Evolutionary conservation across 768 basidiomycete genomes (phyloP), one percentile per base, ranked within the genome.

Genomic region (Lentinula sp.): DNA sequence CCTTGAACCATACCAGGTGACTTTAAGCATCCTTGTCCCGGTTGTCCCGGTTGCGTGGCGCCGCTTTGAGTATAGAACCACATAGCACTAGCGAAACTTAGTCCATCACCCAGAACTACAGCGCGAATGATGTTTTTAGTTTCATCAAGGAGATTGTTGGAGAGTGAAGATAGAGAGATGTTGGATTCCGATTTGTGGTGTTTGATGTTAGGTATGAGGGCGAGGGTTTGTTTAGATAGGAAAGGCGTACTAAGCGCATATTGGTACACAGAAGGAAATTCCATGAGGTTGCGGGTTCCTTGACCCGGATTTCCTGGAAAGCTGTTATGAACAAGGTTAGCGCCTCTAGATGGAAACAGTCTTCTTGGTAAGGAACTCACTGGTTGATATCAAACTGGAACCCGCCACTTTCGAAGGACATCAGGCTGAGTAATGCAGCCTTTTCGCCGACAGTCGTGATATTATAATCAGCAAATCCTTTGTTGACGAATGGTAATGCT

Each of bases 51-150:
- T 37, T 23, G 33, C 1, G 35, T 39, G 10, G 55, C 23, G 5
- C 55, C 55, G 46, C 64, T 65, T 39, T 55, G 57, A 48, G 45
- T 69, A 59, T 68, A 69, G 45, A 68, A 69, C 67, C 68, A 69
- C 67, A 67, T 67, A 10, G 64, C 67, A 55, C 63, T 64, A 8
- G 67, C 67, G 53, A 69, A 68, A 58, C 67, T 68, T 35, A 69
- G 56, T 33, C 55, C 32, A 39, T 69, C 68, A 16, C 50, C 18
- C 18, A 69, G 58, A 7, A 69, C 67, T 15, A 69, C 63, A 33
- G 45, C 64, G 20, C 64, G 62, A 45, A 69, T 59, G 20, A 59
- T 63, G 48, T 66, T 68, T 56, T 62, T 60, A 4, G 67, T 69
- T 41, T 60, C 57, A 28, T 60, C 32, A 3, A 63, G 54, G 20